These are phyloP conservation scores for Leccinum sublutescens DNA, from an alignment of 768 basidiomycete genomes.

Conservation along the genomic window DNA sequence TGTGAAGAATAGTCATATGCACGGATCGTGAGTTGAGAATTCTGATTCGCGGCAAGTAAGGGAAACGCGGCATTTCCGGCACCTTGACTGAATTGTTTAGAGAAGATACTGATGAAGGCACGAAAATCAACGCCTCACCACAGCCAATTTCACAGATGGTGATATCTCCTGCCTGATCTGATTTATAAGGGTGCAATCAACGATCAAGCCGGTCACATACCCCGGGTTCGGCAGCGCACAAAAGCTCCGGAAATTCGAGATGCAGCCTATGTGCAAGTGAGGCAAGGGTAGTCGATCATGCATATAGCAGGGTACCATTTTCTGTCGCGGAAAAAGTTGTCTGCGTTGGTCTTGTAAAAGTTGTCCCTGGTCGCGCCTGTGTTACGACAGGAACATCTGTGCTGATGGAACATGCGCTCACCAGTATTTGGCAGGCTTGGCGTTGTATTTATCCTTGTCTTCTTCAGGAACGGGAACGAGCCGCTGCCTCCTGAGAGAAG, in stretches of 20 bases:
- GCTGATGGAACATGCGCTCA: slow-evolving; percentile 33
- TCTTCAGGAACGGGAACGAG: slow-evolving; percentile 67
- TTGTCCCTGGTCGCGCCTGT: slow-evolving; percentile 65
- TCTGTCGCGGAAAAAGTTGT: slow-evolving; percentile 92
- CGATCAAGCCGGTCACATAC: slow-evolving; percentile 37
- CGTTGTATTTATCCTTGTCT: slow-evolving; percentile 71
- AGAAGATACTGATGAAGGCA: background rate
- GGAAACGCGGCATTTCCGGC: slow-evolving; percentile 97
- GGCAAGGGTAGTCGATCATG: background rate
- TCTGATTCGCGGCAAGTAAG: slow-evolving; percentile 76
- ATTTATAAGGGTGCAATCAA: background rate
- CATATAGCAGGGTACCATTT: slow-evolving; percentile 58
- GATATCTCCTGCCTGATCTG: slow-evolving; percentile 68
- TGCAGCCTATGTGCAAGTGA: slow-evolving; percentile 57
- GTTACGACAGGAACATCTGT: slow-evolving; percentile 26
- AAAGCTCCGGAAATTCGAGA: slow-evolving; percentile 92
- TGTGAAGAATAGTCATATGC: slow-evolving; percentile 92
- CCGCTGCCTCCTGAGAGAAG: slow-evolving; percentile 69
- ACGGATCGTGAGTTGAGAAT: slow-evolving; percentile 67
- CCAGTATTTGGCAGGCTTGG: slow-evolving; percentile 74
- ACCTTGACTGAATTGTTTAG: slow-evolving; percentile 45
- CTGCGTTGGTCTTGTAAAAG: slow-evolving; percentile 84
- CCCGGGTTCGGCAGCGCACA: slow-evolving; percentile 62
- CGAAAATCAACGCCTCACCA: slow-evolving; percentile 45
- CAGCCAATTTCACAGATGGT: slow-evolving; percentile 89